These are phyloP conservation scores for Ceriops tagal DNA, from an alignment of 345 rosid genomes.

Conservation along the genomic window DNA sequence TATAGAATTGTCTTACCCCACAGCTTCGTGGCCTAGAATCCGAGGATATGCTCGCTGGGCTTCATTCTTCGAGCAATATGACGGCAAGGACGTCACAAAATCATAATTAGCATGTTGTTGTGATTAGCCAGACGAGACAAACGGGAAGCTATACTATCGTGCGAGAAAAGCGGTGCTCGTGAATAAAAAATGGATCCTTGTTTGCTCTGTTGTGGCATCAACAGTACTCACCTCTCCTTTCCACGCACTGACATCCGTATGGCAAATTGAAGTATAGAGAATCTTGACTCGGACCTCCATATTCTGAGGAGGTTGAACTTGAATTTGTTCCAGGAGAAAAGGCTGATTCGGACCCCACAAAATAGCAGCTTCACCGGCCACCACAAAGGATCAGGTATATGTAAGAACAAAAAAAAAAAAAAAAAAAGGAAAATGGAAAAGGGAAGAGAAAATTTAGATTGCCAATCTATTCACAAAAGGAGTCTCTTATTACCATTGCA, in stretches of 20 bases:
- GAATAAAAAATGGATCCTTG: too few species aligned
- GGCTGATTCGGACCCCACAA: conserved; percentile 53
- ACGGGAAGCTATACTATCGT: too few species aligned
- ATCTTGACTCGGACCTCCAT: conserved; percentile 62
- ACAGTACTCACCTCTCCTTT: conserved; percentile 42
- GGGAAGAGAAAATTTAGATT: not conserved
- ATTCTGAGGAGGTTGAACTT: conserved; percentile 56
- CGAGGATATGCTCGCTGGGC: conserved; percentile 59
- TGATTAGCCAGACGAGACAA: not conserved
- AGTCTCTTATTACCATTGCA: conserved; percentile 31
- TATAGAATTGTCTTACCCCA: conserved; percentile 41
- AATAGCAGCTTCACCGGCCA: conserved; percentile 48
- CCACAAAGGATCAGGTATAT: too few species aligned
- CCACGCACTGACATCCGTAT: conserved; percentile 64
- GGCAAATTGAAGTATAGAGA: conserved; percentile 63
- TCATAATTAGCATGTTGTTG: not conserved
- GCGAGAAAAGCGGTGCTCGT: too few species aligned
- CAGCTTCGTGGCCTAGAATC: conserved; percentile 77
- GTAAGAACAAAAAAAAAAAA: not conserved
- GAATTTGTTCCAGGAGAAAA: conserved; percentile 48
- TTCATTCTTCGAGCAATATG: conserved; percentile 41
- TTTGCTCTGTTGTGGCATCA: not conserved
- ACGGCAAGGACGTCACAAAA: not conserved
- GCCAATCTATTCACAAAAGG: not conserved
- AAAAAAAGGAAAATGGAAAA: not conserved